Percentiles rank a stretch among this genome's conserved stretches.
Evolutionary conservation across 169 alveolate species (phyloP).

Genomic region (Plasmodium blacklocki): DNA sequence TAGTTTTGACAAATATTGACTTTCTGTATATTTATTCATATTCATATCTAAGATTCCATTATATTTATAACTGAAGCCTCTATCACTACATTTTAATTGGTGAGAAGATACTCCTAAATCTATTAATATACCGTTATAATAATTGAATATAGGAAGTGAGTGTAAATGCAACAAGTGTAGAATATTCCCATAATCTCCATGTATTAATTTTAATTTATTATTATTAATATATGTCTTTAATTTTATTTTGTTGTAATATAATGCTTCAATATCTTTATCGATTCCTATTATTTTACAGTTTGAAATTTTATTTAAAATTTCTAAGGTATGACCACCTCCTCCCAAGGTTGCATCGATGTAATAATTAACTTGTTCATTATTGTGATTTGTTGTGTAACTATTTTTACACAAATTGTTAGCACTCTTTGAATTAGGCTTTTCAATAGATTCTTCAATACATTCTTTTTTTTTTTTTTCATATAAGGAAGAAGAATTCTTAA

Average conservation of each 20-base stretch:
- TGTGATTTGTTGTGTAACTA: neutral
- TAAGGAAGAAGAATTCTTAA: neutral
- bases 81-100: slow-evolving; percentile 77
- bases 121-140: slow-evolving; percentile 81
- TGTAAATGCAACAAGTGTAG: slow-evolving; percentile 65
- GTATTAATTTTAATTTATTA: slow-evolving; percentile 63
- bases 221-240: slow-evolving; percentile 61
- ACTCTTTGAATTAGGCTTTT: neutral
- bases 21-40: slow-evolving; percentile 75
- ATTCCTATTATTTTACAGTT: slow-evolving; percentile 80
- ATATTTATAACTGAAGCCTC: slow-evolving; percentile 84
- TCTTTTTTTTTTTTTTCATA: neutral
- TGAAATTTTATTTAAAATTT: slow-evolving; percentile 28
- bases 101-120: slow-evolving; percentile 86
- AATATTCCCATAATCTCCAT: slow-evolving; percentile 82
- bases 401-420: neutral
- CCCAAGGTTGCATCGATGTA: slow-evolving; percentile 85
- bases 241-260: slow-evolving; percentile 76
- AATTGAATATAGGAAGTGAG: slow-evolving; percentile 78
- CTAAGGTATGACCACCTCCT: slow-evolving; percentile 87
- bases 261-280: slow-evolving; percentile 86
- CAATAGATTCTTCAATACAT: neutral
- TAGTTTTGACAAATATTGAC: neutral
- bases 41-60: slow-evolving; percentile 86
- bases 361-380: slow-evolving; percentile 8